Percentiles rank a stretch among this genome's conserved stretches.
These are phyloP conservation scores for Solanum lycopersicoides DNA, from an alignment of 257 asterid genomes.

Conservation along the genomic window DNA sequence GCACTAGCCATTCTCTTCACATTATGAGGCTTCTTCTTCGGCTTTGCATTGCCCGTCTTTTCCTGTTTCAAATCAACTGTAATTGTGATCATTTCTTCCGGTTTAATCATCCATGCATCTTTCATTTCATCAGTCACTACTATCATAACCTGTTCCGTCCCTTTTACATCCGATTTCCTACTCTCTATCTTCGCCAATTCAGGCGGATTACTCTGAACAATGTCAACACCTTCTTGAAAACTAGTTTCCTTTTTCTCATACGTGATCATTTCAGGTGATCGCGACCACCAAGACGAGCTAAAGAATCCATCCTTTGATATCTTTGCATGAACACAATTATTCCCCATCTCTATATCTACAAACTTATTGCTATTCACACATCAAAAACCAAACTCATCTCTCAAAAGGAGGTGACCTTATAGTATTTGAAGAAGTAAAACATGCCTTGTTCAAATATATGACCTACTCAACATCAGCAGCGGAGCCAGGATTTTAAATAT, in stretches of 20 bases:
- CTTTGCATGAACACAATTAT: slow-evolving; percentile 15
- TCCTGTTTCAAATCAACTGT: not conserved
- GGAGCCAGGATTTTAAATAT: not conserved
- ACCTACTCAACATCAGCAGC: not conserved
- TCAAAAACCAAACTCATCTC: not conserved
- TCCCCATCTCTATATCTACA: slow-evolving; percentile 16
- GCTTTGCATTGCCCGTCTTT: slow-evolving; percentile 13
- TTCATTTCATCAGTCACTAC: slow-evolving; percentile 12
- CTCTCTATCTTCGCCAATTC: slow-evolving; percentile 16
- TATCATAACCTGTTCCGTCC: slow-evolving; percentile 1
- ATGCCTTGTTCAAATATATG: not conserved
- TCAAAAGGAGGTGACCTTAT: not conserved
- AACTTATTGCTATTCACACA: not conserved
- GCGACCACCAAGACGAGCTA: slow-evolving; percentile 6
- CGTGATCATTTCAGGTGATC: not conserved
- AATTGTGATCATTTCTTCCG: slow-evolving; percentile 15
- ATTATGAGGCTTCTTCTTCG: slow-evolving; percentile 23
- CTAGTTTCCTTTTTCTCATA: not conserved
- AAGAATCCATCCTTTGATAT: slow-evolving; percentile 12
- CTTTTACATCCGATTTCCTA: not conserved
- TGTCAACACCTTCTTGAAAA: not conserved
- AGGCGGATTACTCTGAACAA: slow-evolving; percentile 28
- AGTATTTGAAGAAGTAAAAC: not conserved
- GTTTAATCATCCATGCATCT: not conserved
- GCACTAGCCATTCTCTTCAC: slow-evolving; percentile 57